Evolutionary conservation across 192 early-diverging fungal genomes (phyloP).

Genomic region (Backusella macrospora): DNA sequence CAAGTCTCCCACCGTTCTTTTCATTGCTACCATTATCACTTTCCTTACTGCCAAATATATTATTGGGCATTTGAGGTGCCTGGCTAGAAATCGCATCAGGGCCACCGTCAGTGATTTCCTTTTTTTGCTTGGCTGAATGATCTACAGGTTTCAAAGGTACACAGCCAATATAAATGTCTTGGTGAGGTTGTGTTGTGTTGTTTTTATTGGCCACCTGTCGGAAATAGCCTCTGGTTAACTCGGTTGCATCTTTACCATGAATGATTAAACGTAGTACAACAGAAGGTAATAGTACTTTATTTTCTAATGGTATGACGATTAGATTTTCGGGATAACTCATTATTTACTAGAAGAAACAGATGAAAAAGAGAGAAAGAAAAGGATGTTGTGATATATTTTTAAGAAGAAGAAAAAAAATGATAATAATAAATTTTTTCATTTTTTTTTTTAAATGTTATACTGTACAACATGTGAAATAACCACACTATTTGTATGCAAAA

Average conservation of each 20-base stretch:
- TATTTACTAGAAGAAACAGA: not conserved
- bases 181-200: not conserved
- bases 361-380: not conserved
- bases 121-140: no score
- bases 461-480: conserved; percentile 24
- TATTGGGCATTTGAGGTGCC: conserved; percentile 23
- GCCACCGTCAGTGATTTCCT: not conserved
- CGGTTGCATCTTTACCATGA: conserved; percentile 54
- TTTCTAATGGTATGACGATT: conserved; percentile 52
- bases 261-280: conserved; percentile 64
- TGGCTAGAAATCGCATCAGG: conserved; percentile 15
- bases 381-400: not conserved
- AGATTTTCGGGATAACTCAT: conserved; percentile 46
- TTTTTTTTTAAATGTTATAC: not conserved
- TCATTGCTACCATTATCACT: not conserved
- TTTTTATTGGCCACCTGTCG: not conserved
- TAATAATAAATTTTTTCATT: not conserved
- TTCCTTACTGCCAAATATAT: conserved; percentile 18
- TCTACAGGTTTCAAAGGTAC: conserved; percentile 32
- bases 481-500: conserved; percentile 12
- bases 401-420: not conserved
- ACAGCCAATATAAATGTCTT: conserved; percentile 44
- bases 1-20: not conserved
- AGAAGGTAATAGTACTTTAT: conserved; percentile 67
- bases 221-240: conserved; percentile 48